Base-by-base conservation (phyloP, 805 yeast species). In the Pichia eremophila region DNA sequence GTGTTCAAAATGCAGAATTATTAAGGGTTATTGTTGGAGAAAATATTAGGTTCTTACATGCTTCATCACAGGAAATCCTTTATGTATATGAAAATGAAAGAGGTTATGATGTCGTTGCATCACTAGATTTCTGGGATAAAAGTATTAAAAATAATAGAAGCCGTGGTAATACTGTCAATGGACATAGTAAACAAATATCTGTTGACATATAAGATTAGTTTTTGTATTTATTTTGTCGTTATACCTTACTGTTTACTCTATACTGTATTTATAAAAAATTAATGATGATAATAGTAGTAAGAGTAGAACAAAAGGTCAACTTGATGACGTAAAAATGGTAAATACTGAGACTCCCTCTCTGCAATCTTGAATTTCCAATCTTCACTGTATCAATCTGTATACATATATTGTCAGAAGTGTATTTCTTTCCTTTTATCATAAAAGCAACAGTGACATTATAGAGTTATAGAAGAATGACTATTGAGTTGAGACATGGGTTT, bases 1-100 rank as follows among this genome's bases (percentile, higher is more conserved):
- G 89, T 56, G 88, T 90, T 59, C 95, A 89, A 56, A 79, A 86
- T 17, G 89, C 93, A 4, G 95, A 83, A 54, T 69, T 93, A 50
- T 75, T 90, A 37, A 74, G 96, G 51, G 90, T 93, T n/a, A 83
- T 93, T 48, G 76, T 85, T 17, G 98, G 96, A 3, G 97, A 89
- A 50, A 89, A 89, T 62, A 90, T 93, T 50, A 70, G 98, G 48
- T 79, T 90, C 59, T 68, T 90, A 56, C 96, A 91, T 61, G 83
- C 89, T 46, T 85, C 86, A 48, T 89, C 95, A 31, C 95, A 90
- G 62, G 98, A 91, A 67, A 91, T 95, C 27, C 67, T 91, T 60
- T 91, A 90, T 64, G 96, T 88, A 0, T 87, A 89, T 60, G 97
- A 89, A 61, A 86, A 85, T 58, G 95, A 86, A 51, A 77, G 78